Conservation (phyloP, 352 stramenopile genomes). For the Globisporangium rhizosaccharum region DNA sequence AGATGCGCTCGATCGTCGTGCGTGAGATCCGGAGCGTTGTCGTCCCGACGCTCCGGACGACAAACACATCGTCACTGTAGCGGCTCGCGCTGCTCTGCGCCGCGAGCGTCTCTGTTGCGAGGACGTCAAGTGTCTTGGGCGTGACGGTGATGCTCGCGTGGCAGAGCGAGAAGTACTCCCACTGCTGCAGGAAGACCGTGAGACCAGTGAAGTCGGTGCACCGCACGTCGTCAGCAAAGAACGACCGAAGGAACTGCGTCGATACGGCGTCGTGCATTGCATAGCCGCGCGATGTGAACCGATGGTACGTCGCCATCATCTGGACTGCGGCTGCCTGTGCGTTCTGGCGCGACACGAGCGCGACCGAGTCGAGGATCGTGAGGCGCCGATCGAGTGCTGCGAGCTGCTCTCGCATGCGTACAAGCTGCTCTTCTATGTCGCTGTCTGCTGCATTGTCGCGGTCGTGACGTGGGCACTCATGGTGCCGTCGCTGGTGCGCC, state of each 20-base stretch:
- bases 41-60: slow-evolving; percentile 25
- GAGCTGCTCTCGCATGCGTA: slow-evolving; percentile 13
- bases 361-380: slow-evolving; percentile 20
- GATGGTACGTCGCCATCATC: slow-evolving; percentile 32
- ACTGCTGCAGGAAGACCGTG: slow-evolving; percentile 36
- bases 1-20: slow-evolving; percentile 35
- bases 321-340: slow-evolving; percentile 20
- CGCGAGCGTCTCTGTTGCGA: slow-evolving; percentile 15
- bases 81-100: slow-evolving; percentile 5
- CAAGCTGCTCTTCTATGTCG: slow-evolving; percentile 10
- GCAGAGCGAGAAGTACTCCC: slow-evolving; percentile 28
- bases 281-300: slow-evolving; percentile 24
- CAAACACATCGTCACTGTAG: slow-evolving; percentile 19
- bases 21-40: slow-evolving; percentile 35
- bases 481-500: background rate
- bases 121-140: slow-evolving; percentile 12
- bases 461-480: background rate
- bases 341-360: slow-evolving; percentile 21
- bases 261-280: background rate
- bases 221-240: slow-evolving; percentile 22
- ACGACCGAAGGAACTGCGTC: slow-evolving; percentile 20
- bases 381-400: slow-evolving; percentile 15
- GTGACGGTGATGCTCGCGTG: slow-evolving; percentile 24
- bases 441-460: background rate
- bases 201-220: slow-evolving; percentile 29